Evolutionary conservation across 371 early-diverging fungal species (phyloP).

Genomic region (Mortierella sp.): DNA sequence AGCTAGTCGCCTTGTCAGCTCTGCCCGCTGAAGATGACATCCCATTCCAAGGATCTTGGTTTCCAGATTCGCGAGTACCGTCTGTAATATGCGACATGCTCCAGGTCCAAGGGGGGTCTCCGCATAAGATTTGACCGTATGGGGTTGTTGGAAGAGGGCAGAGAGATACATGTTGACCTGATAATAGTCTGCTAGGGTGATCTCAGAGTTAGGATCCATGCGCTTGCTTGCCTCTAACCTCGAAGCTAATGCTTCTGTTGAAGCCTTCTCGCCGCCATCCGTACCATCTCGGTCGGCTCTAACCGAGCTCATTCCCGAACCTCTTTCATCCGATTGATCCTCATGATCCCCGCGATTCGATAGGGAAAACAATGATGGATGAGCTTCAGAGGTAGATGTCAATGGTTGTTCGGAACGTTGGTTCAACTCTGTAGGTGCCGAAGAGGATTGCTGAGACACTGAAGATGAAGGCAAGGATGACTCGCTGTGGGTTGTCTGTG

Average conservation of each 20-base stretch:
- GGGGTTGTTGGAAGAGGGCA: conserved; percentile 12
- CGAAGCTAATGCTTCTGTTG: not conserved
- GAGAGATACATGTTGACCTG: conserved; percentile 34
- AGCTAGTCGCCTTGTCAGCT: conserved; percentile 17
- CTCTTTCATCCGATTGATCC: too few relatives aligned
- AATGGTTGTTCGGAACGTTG: too few relatives aligned
- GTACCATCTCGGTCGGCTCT: too few relatives aligned
- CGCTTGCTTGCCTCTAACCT: not conserved
- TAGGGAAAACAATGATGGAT: too few relatives aligned
- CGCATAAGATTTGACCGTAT: not conserved
- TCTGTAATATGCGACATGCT: conserved; percentile 30
- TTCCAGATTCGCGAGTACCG: conserved; percentile 26
- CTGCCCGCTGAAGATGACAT: conserved; percentile 29
- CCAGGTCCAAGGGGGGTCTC: conserved; percentile 8
- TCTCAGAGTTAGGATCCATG: not conserved
- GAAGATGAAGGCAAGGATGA: too few relatives aligned
- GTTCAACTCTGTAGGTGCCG: too few relatives aligned
- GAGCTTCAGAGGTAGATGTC: too few relatives aligned
- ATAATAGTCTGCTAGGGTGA: conserved; percentile 18
- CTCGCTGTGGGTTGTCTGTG: too few relatives aligned
- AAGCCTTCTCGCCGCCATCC: not conserved
- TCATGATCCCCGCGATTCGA: too few relatives aligned
- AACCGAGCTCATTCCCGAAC: too few relatives aligned
- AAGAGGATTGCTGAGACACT: too few relatives aligned
- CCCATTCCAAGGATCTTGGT: conserved; percentile 37